These are phyloP conservation scores for Candida morakotiae DNA, from an alignment of 805 yeast species.

Conservation along the genomic window DNA sequence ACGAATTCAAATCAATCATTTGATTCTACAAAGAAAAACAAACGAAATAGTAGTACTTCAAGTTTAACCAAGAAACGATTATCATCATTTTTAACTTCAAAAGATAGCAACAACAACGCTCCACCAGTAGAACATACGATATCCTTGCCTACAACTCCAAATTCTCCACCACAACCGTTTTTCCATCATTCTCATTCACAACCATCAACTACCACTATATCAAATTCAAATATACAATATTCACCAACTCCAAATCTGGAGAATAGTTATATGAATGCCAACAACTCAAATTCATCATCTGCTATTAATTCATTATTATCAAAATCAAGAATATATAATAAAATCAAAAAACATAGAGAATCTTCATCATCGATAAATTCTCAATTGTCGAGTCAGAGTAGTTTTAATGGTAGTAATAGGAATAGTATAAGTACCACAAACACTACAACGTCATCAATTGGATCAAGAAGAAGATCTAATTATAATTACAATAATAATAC, in stretches of 20 bases:
- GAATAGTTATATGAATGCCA: not conserved
- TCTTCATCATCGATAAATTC: conserved; percentile 27
- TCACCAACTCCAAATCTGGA: conserved; percentile 1
- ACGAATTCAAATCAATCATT: conserved; percentile 6
- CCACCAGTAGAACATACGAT: not conserved
- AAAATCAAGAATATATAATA: conserved; percentile 33
- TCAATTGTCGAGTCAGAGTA: conserved; percentile 10
- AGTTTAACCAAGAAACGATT: conserved; percentile 2
- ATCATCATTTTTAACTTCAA: conserved; percentile 3
- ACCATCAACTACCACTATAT: not conserved
- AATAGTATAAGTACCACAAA: conserved; percentile 9
- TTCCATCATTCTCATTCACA: not conserved
- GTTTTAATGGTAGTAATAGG: conserved; percentile 7
- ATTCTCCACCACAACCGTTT: conserved; percentile 3
- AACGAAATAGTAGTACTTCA: not conserved
- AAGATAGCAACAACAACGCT: not conserved
- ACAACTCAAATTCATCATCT: not conserved
- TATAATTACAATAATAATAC: not conserved
- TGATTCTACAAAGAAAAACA: conserved; percentile 1
- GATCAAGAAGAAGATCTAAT: conserved; percentile 3
- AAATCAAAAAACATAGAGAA: conserved; percentile 34
- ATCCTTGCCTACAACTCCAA: conserved; percentile 3
- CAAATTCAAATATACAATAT: not conserved
- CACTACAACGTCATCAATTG: conserved; percentile 10
- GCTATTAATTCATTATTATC: conserved; percentile 15